phyloP scores from a whole-genome alignment of 345 rosid species.

The Gynandropsis gynandra region DNA sequence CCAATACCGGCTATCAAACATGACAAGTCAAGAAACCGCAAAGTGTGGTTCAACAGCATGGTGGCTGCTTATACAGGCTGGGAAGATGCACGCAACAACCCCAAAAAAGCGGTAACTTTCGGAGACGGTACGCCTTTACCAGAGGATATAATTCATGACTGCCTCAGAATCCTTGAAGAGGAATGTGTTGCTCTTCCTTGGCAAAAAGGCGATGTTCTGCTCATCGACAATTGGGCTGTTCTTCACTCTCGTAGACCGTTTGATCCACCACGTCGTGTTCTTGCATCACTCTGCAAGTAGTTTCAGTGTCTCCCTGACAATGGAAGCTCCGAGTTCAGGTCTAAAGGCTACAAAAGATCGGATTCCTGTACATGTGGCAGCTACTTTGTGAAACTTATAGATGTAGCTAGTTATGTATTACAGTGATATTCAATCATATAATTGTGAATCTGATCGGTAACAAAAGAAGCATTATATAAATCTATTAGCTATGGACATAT shows the following conservation, averaged over 20 bases:
- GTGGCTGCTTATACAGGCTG: slow-evolving; percentile 87
- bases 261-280: slow-evolving; percentile 63
- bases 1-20: slow-evolving; percentile 73
- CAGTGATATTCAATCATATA: no score
- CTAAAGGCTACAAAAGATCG: neutral
- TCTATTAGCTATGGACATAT: no score
- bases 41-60: slow-evolving; percentile 91
- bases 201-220: slow-evolving; percentile 74
- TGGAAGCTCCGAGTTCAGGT: neutral
- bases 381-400: no score
- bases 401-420: no score
- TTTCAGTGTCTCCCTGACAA: neutral
- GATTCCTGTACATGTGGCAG: slow-evolving; percentile 2
- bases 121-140: slow-evolving; percentile 74
- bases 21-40: slow-evolving; percentile 55
- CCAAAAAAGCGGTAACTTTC: slow-evolving; percentile 60
- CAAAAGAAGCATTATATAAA: no score
- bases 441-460: no score
- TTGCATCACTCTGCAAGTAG: slow-evolving; percentile 85
- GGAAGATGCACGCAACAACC: slow-evolving; percentile 71
- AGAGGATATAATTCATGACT: slow-evolving; percentile 44
- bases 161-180: slow-evolving; percentile 63
- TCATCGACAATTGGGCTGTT: slow-evolving; percentile 80
- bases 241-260: slow-evolving; percentile 75
- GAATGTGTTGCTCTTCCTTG: slow-evolving; percentile 77